Evolutionary conservation across 2,329 filamentous ascomycete species (phyloP).

Genomic region (Stachybotrys chlorohalonatus): DNA sequence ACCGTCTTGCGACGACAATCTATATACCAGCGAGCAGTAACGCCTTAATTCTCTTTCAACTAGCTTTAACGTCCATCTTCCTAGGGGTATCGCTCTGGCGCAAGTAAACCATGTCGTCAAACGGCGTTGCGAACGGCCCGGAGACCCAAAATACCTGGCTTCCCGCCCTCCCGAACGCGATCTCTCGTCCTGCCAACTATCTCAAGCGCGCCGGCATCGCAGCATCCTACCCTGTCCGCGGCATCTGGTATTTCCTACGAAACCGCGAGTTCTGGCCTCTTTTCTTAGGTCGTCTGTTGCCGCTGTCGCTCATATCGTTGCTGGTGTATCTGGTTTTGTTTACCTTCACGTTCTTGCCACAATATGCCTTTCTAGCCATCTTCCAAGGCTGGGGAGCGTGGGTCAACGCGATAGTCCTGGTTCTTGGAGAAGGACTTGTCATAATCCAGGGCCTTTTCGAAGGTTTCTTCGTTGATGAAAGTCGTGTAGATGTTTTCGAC

Average conservation of each 20-base stretch:
- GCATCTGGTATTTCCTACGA: slow-evolving; percentile 71
- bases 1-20: too few species aligned
- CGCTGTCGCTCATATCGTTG: slow-evolving; percentile 70
- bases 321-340: slow-evolving; percentile 83
- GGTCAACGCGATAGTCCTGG: slow-evolving; percentile 78
- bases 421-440: slow-evolving; percentile 72
- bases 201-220: slow-evolving; percentile 33
- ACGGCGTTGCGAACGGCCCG: neutral
- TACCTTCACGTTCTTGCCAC: slow-evolving; percentile 77
- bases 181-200: slow-evolving; percentile 31
- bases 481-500: slow-evolving; percentile 75
- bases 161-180: slow-evolving; percentile 9
- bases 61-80: too few species aligned
- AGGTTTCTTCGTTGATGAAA: slow-evolving; percentile 74
- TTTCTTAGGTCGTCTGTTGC: slow-evolving; percentile 67
- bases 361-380: slow-evolving; percentile 79
- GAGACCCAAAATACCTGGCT: slow-evolving; percentile 4
- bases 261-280: slow-evolving; percentile 78
- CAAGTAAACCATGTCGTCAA: neutral
- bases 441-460: slow-evolving; percentile 64
- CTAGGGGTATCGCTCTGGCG: too few species aligned
- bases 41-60: too few species aligned
- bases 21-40: too few species aligned
- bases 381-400: slow-evolving; percentile 87
- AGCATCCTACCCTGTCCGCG: slow-evolving; percentile 52